Conservation (phyloP, 768 basidiomycete species). For the Suillus brevipes region DNA sequence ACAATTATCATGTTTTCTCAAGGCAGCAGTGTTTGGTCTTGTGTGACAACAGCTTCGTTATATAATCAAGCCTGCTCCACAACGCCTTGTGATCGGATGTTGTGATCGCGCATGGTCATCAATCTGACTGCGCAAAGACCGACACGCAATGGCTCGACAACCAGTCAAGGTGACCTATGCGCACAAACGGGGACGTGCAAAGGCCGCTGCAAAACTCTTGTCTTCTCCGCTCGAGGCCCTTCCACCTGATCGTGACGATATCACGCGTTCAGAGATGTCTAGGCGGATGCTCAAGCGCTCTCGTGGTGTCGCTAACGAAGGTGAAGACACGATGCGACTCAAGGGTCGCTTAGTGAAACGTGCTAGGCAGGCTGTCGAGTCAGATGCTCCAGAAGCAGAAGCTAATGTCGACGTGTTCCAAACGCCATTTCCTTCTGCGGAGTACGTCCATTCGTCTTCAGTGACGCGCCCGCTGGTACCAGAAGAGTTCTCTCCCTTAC, state of each 20-base stretch:
- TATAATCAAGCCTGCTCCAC: conserved; percentile 16
- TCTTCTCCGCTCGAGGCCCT: conserved; percentile 34
- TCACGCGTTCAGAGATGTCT: conserved; percentile 42
- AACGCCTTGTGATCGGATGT: not conserved
- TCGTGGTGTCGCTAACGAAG: conserved; percentile 30
- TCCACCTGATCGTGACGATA: conserved; percentile 28
- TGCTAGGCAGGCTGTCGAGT: conserved; percentile 26
- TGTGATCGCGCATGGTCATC: not conserved
- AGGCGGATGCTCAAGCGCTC: conserved; percentile 50
- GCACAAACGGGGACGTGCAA: conserved; percentile 31
- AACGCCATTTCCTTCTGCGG: conserved; percentile 28
- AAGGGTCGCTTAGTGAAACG: conserved; percentile 35
- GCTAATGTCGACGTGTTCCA: conserved; percentile 25
- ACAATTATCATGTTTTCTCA: no score
- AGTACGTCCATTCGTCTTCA: conserved; percentile 24
- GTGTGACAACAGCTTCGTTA: conserved; percentile 18
- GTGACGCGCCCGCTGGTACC: conserved; percentile 22
- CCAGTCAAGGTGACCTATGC: conserved; percentile 31
- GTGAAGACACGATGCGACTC: conserved; percentile 15
- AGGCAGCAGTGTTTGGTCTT: conserved; percentile 7
- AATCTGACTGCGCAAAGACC: not conserved
- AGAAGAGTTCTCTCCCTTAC: conserved; percentile 46
- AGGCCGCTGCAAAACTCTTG: conserved; percentile 10
- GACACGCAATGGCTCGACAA: conserved; percentile 8
- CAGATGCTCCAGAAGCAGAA: conserved; percentile 6